These are phyloP conservation scores for Solanum paucissectum DNA, from an alignment of 257 asterid species.

Conservation along the genomic window DNA sequence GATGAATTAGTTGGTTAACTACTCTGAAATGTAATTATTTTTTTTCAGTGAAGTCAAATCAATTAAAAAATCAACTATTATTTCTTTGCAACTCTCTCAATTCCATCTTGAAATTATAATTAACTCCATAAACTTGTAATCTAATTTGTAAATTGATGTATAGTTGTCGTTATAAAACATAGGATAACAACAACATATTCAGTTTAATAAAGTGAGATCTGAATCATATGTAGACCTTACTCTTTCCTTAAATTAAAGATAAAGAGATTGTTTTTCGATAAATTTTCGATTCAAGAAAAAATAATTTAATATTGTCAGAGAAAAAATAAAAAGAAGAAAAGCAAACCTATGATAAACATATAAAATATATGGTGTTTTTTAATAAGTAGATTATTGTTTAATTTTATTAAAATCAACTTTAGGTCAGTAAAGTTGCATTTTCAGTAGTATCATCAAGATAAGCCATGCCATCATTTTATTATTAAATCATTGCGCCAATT, in stretches of 20 bases:
- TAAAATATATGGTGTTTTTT: not conserved
- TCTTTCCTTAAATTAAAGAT: no score
- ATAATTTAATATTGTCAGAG: no score
- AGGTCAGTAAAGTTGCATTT: not conserved
- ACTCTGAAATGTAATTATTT: not conserved
- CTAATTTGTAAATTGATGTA: not conserved
- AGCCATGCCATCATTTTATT: not conserved
- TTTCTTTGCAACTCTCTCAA: not conserved
- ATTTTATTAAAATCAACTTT: not conserved
- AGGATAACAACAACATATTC: not conserved
- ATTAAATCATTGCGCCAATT: not conserved
- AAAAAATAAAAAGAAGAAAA: no score
- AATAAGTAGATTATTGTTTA: not conserved
- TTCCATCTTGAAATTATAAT: not conserved
- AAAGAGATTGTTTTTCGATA: fast-evolving
- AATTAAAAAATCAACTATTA: not conserved
- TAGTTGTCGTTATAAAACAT: not conserved
- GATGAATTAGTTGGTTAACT: not conserved
- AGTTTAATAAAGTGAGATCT: fast-evolving
- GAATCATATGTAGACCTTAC: fast-evolving
- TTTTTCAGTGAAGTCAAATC: not conserved
- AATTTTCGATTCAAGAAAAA: not conserved
- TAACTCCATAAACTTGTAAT: not conserved
- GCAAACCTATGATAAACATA: not conserved
- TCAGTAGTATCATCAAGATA: not conserved